Evolutionary conservation across 2,329 filamentous ascomycete genomes (phyloP), one percentile per base, ranked within the genome.

Genomic region (Aspergillus quadricinctus): DNA sequence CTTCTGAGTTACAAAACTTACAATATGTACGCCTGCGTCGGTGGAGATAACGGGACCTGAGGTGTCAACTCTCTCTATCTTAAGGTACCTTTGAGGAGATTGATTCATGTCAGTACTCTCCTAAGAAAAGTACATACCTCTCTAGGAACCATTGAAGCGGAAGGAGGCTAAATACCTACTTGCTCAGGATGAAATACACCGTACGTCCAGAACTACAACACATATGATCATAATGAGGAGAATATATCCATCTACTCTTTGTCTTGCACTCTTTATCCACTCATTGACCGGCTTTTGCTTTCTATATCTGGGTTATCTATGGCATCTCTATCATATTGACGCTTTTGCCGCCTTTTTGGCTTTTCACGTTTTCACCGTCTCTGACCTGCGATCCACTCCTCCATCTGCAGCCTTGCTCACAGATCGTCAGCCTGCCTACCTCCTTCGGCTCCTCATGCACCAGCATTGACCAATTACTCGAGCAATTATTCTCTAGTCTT

Each of bases 401-500:
- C 17, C 48, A 40, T 35, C 45, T 48, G 52, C 27, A 52, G 46
- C 19, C 53, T 46, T 56, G 55, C 48, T 53, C 53, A 53, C 52
- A 55, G 46, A 58, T 61, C 57, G 49, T 51, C 57, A 21, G 31
- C 40, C 50, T 52, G 40, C 51, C 52, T 59, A n/a, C 52, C 46
- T 37, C 14, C 31, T 37, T 17, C 31, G 31, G 17, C 3, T 17
- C 4, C 31, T 37, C 31, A 37, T 37, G 31, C 31, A 37, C 14
- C 31, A 14, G 31, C 14, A 7, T 17, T 7, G 14, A 17, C 31
- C 31, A 37, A 37, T 37, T 17, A 17, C 2, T 7, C 14, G 31
- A 37, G 11, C 31, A 5, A 17, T 17, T 17, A 37, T 37, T 37
- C 31, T 37, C 3, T 14, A 37, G 6, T 6, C 14, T 37, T 17